Evolutionary conservation across 2,329 filamentous ascomycete genomes (phyloP).

Genomic region (Fusarium succisae): DNA sequence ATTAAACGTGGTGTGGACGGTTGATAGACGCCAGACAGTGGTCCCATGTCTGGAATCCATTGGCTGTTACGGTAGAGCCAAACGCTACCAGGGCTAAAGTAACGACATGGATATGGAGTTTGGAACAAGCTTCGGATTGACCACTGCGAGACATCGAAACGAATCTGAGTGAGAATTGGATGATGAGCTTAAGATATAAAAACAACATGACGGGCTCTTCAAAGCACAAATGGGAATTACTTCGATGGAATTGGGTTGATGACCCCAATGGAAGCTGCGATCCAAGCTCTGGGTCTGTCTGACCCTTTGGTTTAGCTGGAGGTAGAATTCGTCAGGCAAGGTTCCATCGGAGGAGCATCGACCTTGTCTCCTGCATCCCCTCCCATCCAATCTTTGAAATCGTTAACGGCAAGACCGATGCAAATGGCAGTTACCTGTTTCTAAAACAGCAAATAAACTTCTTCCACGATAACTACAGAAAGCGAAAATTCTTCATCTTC

Average conservation of each 20-base stretch:
- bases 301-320: not conserved
- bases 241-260: not conserved
- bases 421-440: slow-evolving; percentile 1
- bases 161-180: not conserved
- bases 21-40: slow-evolving; percentile 39
- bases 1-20: slow-evolving; percentile 35
- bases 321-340: not conserved
- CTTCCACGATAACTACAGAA: not conserved
- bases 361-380: slow-evolving; percentile 17
- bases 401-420: slow-evolving; percentile 27
- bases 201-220: no score
- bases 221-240: not conserved
- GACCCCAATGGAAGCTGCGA: not conserved
- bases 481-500: slow-evolving; percentile 4
- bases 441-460: not conserved
- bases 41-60: slow-evolving; percentile 36
- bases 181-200: not conserved
- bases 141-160: not conserved
- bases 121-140: slow-evolving; percentile 1
- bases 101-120: slow-evolving; percentile 26
- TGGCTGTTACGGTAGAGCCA: slow-evolving; percentile 22
- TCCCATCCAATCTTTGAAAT: not conserved
- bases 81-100: slow-evolving; percentile 26
- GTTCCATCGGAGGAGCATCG: slow-evolving; percentile 19
- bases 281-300: not conserved